Evolutionary conservation across 306 rosid genomes (phyloP), one percentile per base, ranked within the genome.

Genomic region (Aeschynomene evenia): DNA sequence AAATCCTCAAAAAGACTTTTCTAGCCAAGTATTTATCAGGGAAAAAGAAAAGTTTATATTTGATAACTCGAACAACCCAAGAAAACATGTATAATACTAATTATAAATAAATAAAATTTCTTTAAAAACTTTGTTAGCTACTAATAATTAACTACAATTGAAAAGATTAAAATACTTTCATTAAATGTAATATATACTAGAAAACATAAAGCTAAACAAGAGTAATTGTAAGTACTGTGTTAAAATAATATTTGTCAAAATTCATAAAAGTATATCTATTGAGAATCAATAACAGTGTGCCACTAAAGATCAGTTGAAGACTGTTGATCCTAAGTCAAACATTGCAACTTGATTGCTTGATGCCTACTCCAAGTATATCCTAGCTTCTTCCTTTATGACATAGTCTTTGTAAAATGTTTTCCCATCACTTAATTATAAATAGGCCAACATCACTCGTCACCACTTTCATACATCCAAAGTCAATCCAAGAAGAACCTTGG

Each of bases 361-460:
- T 20, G 24, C 60, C 21, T 40, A 29, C 61, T 65, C 68, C 58
- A 42, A 43, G 33, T 53, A 70, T 39, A 23, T 43, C 29, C 21
- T 43, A n/a, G 55, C 48, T 53, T 12, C 19, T 64, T 42, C 33
- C 67, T 65, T 45, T 16, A 2, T 22, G 28, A 4, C 6, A 2
- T 23, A 53, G 18, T 22, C 23, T 11, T 23, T 12, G n/a, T 28
- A 3, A 28, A 3, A 28, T 2, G 21, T 16, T 9, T 18, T 23
- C 13, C 42, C 14, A 70, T 16, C 70, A 36, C 12, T 63, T 23
- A 58, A 28, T 34, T 18, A 60, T 68, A 68, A 68, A 68, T 59
- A 59, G 26, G 22, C 6, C 14, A 43, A 77, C 13, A 18, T 6
- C 40, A 6, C 45, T 58, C 14, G 31, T 52, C 72, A 64, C 21